These are phyloP conservation scores for Trametes maxima DNA, from an alignment of 768 basidiomycete genomes.

Conservation along the genomic window DNA sequence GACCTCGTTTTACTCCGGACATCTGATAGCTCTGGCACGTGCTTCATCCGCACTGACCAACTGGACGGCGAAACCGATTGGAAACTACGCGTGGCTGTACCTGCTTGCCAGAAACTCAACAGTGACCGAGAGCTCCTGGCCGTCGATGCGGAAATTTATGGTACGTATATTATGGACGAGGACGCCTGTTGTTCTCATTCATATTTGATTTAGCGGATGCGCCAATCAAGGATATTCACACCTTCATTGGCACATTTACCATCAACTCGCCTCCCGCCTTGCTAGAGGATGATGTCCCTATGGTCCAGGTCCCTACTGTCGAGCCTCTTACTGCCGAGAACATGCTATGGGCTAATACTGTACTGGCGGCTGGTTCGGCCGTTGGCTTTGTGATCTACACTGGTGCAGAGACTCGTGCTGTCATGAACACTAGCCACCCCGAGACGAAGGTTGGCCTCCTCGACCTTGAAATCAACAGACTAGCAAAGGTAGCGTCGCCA, in stretches of 20 bases:
- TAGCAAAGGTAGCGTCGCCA: slow-evolving; percentile 74
- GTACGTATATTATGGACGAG: slow-evolving; percentile 42
- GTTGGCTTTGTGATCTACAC: slow-evolving; percentile 95
- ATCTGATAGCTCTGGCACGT: slow-evolving; percentile 86
- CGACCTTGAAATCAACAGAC: slow-evolving; percentile 91
- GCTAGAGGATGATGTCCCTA: slow-evolving; percentile 39
- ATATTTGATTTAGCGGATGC: slow-evolving; percentile 67
- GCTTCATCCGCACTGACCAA: slow-evolving; percentile 97
- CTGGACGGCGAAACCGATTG: slow-evolving; percentile 99
- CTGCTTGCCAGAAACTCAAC: slow-evolving; percentile 75
- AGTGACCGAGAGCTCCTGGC: slow-evolving; percentile 55
- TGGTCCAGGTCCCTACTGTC: slow-evolving; percentile 48
- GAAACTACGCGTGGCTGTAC: slow-evolving; percentile 92
- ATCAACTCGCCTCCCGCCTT: slow-evolving; percentile 52
- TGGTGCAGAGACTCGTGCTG: slow-evolving; percentile 91
- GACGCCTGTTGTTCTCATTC: slow-evolving; percentile 3
- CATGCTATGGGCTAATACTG: slow-evolving; percentile 96
- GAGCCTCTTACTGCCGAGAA: slow-evolving; percentile 95
- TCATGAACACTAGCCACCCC: slow-evolving; percentile 98
- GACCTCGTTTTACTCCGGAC: slow-evolving; percentile 91
- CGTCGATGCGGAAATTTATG: slow-evolving; percentile 89
- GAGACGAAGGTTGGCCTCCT: slow-evolving; percentile 91
- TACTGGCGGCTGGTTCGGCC: slow-evolving; percentile 91
- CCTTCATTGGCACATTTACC: slow-evolving; percentile 92
- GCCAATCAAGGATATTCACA: slow-evolving; percentile 95